Conservation (phyloP, 192 early-diverging fungal species). For the Linnemannia elongata region DNA sequence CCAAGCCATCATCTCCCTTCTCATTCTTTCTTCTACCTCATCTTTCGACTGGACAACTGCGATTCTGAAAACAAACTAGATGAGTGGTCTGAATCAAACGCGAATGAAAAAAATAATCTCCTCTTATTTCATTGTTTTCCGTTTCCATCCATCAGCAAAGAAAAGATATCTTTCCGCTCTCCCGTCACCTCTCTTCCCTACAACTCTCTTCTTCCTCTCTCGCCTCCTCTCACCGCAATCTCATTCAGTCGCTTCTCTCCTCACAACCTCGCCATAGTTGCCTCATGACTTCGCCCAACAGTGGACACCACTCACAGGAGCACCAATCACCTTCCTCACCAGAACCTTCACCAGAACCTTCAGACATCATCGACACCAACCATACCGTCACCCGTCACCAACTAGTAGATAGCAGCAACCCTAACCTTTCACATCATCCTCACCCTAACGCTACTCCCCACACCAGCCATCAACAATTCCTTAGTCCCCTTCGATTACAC, state of each 20-base stretch:
- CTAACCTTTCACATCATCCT: background rate
- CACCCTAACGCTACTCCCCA: background rate
- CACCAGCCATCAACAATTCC: background rate
- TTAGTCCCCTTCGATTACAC: background rate
- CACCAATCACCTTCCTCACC: background rate
- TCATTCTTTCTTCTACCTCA: background rate
- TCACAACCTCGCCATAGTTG: background rate
- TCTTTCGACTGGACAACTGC: background rate
- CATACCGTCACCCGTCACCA: background rate
- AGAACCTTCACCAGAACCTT: background rate
- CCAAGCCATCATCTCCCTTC: background rate
- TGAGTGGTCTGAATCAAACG: background rate
- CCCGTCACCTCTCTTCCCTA: background rate
- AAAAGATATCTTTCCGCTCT: background rate
- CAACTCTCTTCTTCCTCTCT: background rate
- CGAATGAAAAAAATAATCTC: background rate
- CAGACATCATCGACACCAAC: background rate
- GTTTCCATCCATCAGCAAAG: background rate
- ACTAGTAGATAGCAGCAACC: background rate
- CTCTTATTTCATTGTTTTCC: background rate
- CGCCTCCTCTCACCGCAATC: background rate
- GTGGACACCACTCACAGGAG: background rate
- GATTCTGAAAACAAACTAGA: background rate
- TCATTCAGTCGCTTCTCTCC: background rate
- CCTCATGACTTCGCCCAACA: conserved; percentile 6